Percentiles rank a stretch among this genome's conserved stretches.
phyloP scores from a whole-genome alignment of 2,329 filamentous ascomycete species.

The Pleurostoma richardsiae region DNA sequence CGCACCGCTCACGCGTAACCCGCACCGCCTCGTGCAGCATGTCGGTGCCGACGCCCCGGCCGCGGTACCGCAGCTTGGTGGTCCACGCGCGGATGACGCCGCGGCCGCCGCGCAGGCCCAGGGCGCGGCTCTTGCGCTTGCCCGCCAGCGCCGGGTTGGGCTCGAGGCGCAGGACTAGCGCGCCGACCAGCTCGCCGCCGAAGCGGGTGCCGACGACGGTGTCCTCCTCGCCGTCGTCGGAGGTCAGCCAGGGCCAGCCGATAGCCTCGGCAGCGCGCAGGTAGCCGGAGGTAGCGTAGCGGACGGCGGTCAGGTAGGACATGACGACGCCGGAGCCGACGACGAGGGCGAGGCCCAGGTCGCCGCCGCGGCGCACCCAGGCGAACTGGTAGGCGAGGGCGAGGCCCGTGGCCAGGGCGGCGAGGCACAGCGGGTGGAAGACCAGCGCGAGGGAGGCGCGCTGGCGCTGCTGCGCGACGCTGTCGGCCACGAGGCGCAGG shows the following conservation, averaged over 20 bases:
- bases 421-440: slow-evolving; percentile 53
- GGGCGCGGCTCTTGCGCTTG: slow-evolving; percentile 30
- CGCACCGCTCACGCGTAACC: slow-evolving; percentile 62
- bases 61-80: slow-evolving; percentile 62
- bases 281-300: slow-evolving; percentile 58
- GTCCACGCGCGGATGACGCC: slow-evolving; percentile 82
- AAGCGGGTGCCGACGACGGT: slow-evolving; percentile 62
- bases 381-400: slow-evolving; percentile 40
- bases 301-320: slow-evolving; percentile 56
- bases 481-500: slow-evolving; percentile 72
- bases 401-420: slow-evolving; percentile 38
- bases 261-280: slow-evolving; percentile 56
- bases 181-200: slow-evolving; percentile 65
- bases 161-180: slow-evolving; percentile 64
- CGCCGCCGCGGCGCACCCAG: slow-evolving; percentile 35
- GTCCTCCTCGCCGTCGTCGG: slow-evolving; percentile 39
- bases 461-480: slow-evolving; percentile 76
- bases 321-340: slow-evolving; percentile 58
- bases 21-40: slow-evolving; percentile 70
- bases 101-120: slow-evolving; percentile 49
- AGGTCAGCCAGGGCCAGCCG: slow-evolving; percentile 56
- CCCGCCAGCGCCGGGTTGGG: slow-evolving; percentile 17
- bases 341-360: slow-evolving; percentile 50
- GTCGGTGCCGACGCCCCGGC: slow-evolving; percentile 65
- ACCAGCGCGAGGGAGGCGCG: slow-evolving; percentile 58